phyloP scores from a whole-genome alignment of 106 monocot genomes.

The Allium fistulosum region DNA sequence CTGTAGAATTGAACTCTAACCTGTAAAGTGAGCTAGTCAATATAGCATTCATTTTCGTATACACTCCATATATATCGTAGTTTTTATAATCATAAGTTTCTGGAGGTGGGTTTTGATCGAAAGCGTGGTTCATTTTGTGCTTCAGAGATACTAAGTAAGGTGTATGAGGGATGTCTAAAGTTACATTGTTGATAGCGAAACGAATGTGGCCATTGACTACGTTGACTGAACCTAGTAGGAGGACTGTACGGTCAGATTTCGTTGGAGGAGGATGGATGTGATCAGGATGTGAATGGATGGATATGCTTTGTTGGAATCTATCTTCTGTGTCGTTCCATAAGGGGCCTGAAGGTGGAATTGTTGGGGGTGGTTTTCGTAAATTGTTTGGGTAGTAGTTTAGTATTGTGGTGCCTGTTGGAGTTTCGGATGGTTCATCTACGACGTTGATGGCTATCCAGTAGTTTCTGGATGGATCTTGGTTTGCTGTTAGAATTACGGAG shows the following conservation, averaged over 20 bases:
- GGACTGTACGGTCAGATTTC: conserved; percentile 45
- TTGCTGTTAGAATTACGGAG: conserved; percentile 63
- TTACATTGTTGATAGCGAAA: conserved; percentile 78
- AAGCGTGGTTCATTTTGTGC: conserved; percentile 23
- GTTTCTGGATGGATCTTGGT: conserved; percentile 61
- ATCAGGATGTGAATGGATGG: conserved; percentile 27
- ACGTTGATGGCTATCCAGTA: conserved; percentile 79
- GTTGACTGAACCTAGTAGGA: conserved; percentile 77
- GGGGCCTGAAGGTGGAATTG: conserved; percentile 32
- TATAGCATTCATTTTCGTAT: conserved; percentile 13
- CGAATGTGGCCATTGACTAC: conserved; percentile 32
- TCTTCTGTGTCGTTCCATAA: conserved; percentile 53
- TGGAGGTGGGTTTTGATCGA: conserved; percentile 39
- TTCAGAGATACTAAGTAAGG: conserved; percentile 74
- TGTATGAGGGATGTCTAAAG: conserved; percentile 53
- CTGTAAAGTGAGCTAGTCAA: conserved; percentile 33
- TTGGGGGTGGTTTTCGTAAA: conserved; percentile 19
- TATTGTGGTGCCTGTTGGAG: conserved; percentile 52
- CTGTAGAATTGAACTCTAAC: conserved; percentile 51
- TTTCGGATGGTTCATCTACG: conserved; percentile 40
- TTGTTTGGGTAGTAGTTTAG: conserved; percentile 66
- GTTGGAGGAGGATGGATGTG: conserved; percentile 35
- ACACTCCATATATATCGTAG: conserved; percentile 9
- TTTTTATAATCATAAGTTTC: conserved; percentile 38
- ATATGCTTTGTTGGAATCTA: conserved; percentile 37